These are phyloP conservation scores for Aspergillus arachidicola DNA, from an alignment of 2,329 filamentous ascomycete genomes.

Conservation along the genomic window DNA sequence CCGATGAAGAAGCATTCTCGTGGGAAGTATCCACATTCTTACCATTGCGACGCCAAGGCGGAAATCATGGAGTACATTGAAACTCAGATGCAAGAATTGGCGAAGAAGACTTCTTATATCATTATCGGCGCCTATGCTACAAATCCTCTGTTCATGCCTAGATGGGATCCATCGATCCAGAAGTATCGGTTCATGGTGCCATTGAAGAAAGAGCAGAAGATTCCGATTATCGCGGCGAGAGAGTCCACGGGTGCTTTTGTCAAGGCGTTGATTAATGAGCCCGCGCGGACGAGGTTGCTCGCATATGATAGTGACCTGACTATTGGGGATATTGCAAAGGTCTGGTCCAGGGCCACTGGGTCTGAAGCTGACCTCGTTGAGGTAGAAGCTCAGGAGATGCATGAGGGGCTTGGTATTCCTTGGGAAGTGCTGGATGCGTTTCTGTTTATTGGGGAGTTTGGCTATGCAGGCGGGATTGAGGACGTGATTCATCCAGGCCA, in stretches of 20 bases:
- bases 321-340: slow-evolving; percentile 34
- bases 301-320: slow-evolving; percentile 48
- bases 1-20: slow-evolving; percentile 51
- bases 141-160: slow-evolving; percentile 34
- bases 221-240: slow-evolving; percentile 47
- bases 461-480: slow-evolving; percentile 46
- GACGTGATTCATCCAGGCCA: slow-evolving; percentile 43
- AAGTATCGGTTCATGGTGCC: slow-evolving; percentile 39
- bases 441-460: slow-evolving; percentile 42
- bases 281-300: slow-evolving; percentile 44
- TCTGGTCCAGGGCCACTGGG: slow-evolving; percentile 43
- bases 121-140: slow-evolving; percentile 36
- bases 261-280: slow-evolving; percentile 44
- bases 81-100: slow-evolving; percentile 44
- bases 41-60: slow-evolving; percentile 56
- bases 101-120: slow-evolving; percentile 47
- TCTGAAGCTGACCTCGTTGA: slow-evolving; percentile 37
- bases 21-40: slow-evolving; percentile 51
- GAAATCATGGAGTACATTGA: slow-evolving; percentile 51
- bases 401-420: slow-evolving; percentile 25
- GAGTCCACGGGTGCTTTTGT: slow-evolving; percentile 50
- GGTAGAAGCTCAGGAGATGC: slow-evolving; percentile 37
- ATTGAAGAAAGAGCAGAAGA: slow-evolving; percentile 14
- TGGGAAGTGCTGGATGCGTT: slow-evolving; percentile 42
- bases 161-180: slow-evolving; percentile 28